Evolutionary conservation across 2,329 filamentous ascomycete genomes (phyloP).

Genomic region (Hirsutella thompsonii): DNA sequence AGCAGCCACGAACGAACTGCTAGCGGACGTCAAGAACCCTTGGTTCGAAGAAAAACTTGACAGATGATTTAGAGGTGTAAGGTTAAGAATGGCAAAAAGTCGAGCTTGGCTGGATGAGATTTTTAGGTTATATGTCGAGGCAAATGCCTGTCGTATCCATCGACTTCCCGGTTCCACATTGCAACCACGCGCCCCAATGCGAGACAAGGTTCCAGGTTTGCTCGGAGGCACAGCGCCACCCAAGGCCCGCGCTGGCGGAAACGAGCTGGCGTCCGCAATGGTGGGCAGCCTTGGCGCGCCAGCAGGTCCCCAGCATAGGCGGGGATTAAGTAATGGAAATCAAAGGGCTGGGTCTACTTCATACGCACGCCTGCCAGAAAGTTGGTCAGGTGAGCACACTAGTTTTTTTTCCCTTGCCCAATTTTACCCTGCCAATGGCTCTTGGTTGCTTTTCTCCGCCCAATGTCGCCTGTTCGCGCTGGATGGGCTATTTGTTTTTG

Average conservation of each 20-base stretch:
- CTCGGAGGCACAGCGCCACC: neutral
- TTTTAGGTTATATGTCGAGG: neutral
- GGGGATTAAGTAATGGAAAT: constrained; percentile 9
- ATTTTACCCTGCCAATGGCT: neutral
- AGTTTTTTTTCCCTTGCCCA: neutral
- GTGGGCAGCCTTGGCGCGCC: neutral
- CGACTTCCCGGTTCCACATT: too few relatives aligned
- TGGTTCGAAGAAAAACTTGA: too few relatives aligned
- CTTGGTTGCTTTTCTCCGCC: neutral
- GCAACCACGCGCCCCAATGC: neutral
- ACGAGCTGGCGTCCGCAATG: neutral
- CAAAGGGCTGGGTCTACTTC: neutral
- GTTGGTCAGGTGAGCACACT: constrained; percentile 7
- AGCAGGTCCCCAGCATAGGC: neutral
- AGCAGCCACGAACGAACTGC: too few relatives aligned
- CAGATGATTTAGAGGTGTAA: neutral
- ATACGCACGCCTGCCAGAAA: neutral
- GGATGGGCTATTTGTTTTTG: neutral
- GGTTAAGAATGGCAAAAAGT: neutral
- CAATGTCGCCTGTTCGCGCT: neutral
- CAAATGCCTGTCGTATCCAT: too few relatives aligned
- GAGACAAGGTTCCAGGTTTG: neutral
- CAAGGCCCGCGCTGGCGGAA: constrained; percentile 2
- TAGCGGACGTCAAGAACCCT: too few relatives aligned
- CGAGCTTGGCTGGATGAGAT: neutral